phyloP scores from a whole-genome alignment of 352 stramenopile species.

The Phytophthora cryptogea region DNA sequence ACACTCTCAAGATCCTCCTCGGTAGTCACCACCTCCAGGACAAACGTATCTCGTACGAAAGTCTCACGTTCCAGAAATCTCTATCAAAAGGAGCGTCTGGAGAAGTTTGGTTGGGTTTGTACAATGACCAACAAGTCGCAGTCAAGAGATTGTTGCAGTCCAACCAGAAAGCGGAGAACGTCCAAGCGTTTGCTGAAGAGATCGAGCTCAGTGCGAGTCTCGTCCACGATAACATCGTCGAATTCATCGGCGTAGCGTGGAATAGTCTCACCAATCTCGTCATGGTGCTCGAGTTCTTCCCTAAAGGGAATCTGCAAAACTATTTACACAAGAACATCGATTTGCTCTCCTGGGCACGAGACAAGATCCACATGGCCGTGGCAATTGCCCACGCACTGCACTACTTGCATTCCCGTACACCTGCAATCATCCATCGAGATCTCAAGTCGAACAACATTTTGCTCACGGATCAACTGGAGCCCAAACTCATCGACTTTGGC shows the following conservation, averaged over 20 bases:
- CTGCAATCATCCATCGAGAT: constrained; percentile 42
- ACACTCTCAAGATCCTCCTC: constrained; percentile 25
- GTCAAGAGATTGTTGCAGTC: constrained; percentile 44
- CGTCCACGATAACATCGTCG: constrained; percentile 51
- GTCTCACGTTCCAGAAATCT: constrained; percentile 6
- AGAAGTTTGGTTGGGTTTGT: constrained; percentile 55
- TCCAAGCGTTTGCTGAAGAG: constrained; percentile 49
- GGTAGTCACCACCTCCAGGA: constrained; percentile 17
- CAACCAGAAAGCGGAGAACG: constrained; percentile 37
- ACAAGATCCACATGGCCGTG: constrained; percentile 55
- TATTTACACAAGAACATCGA: constrained; percentile 26
- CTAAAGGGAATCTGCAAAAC: constrained; percentile 22
- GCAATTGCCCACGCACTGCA: constrained; percentile 35
- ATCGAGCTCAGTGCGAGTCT: constrained; percentile 59
- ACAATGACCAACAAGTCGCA: constrained; percentile 42
- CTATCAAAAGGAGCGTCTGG: constrained; percentile 40
- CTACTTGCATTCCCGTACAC: constrained; percentile 33
- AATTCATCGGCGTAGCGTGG: constrained; percentile 61
- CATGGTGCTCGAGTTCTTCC: constrained; percentile 41
- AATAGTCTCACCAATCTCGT: constrained; percentile 36
- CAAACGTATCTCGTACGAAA: constrained; percentile 30
- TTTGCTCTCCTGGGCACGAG: constrained; percentile 33
- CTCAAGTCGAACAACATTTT: constrained; percentile 64
- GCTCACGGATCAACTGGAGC: constrained; percentile 60
- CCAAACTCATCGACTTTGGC: constrained; percentile 87